Evolutionary conservation across 495 filamentous ascomycete species (phyloP).

Genomic region (Penicillium psychrofluorescens): DNA sequence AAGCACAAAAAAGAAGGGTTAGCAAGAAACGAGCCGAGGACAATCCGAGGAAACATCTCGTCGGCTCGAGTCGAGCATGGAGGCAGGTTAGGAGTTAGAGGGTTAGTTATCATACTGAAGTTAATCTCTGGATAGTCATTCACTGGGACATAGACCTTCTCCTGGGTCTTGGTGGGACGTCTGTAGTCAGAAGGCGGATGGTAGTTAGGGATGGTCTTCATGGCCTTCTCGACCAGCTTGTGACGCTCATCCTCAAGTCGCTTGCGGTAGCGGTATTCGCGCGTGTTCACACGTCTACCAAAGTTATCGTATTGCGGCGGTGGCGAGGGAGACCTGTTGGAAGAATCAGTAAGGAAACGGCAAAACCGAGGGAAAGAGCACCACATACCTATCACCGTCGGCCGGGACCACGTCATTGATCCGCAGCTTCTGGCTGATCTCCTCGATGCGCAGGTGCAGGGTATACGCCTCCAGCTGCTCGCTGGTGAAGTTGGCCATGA

Average conservation of each 20-base stretch:
- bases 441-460: constrained; percentile 89
- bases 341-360: not conserved
- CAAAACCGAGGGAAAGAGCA: not conserved
- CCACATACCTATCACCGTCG: constrained; percentile 81
- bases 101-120: constrained; percentile 99
- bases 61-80: constrained; percentile 43
- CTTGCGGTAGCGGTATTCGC: constrained; percentile 96
- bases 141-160: constrained; percentile 99
- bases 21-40: constrained; percentile 49
- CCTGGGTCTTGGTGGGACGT: constrained; percentile 96
- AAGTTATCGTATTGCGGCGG: constrained; percentile 98
- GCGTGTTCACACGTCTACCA: constrained; percentile 94
- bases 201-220: constrained; percentile 98
- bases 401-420: constrained; percentile 97
- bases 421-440: constrained; percentile 96
- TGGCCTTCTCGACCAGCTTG: constrained; percentile 94
- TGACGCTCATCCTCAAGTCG: constrained; percentile 96
- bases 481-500: constrained; percentile 92
- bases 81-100: constrained; percentile 73
- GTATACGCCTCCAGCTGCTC: constrained; percentile 97
- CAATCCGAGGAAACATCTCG: constrained; percentile 22
- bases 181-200: constrained; percentile 96
- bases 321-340: constrained; percentile 79
- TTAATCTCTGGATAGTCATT: constrained; percentile 99
- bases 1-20: constrained; percentile 41